Evolutionary conservation across 306 rosid genomes (phyloP), one percentile per base, ranked within the genome.

Genomic region (Lupinus albus): DNA sequence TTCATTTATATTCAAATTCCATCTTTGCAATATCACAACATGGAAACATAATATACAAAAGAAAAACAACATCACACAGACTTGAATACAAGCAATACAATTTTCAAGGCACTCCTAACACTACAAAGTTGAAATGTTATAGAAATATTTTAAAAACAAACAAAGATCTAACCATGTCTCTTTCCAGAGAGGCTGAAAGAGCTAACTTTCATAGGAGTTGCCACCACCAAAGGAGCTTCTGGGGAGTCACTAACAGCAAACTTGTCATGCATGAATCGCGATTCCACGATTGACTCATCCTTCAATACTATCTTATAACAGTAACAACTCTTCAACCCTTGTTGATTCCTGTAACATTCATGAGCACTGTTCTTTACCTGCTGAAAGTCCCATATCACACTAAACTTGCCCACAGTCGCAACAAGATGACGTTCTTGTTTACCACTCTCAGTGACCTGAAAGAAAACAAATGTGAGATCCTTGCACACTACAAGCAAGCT

Each of bases 341-440:
- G 86, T 76, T 87, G 95, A 77, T 85, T 92, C 72, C 86, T 48
- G 78, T 92, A 89, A 67, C 98, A 92, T 28, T 76, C 86, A 61
- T 92, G 98, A 38, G 83, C 90, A 78, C 82, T 89, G 81, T 87
- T 89, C 79, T 87, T 92, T 69, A 92, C 97, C 71, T 60, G 92
- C 84, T 89, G 97, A 78, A 92, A 89, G 76, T 92, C 95, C 97
- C 97, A 92, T 79, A 92, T 87, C 77, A 92, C 96, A n/a, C 97
- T 89, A 68, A 92, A 92, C 78, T 92, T 92, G 45, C 97, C 97
- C 76, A 89, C 97, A 8, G 97, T 92, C 1, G 91, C 95, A 1
- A 92, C 97, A 1, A 85, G 84, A 79, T 92, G 96, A 12, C 95
- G 92, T 82, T 92, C 97, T 83, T 92, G 97, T 80, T 89, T 89